Evolutionary conservation across 2,329 filamentous ascomycete species (phyloP).

Genomic region (Tolypocladium sp.): DNA sequence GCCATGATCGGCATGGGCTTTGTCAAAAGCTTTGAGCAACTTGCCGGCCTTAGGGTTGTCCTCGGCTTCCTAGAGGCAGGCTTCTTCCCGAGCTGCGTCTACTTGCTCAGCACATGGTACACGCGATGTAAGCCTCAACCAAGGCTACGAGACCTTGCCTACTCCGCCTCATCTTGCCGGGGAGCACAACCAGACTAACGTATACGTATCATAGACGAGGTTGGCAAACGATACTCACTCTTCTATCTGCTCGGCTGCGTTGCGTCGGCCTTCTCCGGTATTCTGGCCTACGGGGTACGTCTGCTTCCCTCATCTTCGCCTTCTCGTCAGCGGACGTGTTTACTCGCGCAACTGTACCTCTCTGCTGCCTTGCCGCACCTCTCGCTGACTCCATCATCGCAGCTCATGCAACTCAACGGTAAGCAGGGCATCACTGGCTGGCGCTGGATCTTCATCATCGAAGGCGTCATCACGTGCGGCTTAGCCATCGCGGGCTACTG

Average conservation of each 20-base stretch:
- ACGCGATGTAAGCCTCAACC: conserved; percentile 43
- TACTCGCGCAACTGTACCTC: background rate
- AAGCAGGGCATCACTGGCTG: conserved; percentile 46
- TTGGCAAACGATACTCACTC: conserved; percentile 58
- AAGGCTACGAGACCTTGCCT: background rate
- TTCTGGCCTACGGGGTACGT: conserved; percentile 59
- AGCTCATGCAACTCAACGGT: conserved; percentile 55
- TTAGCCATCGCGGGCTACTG: conserved; percentile 43
- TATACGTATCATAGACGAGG: conserved; percentile 38
- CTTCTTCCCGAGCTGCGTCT: conserved; percentile 63
- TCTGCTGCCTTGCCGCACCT: background rate
- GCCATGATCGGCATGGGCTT: conserved; percentile 61
- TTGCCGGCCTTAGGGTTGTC: conserved; percentile 47
- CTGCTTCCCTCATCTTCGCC: background rate
- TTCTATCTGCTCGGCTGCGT: conserved; percentile 64
- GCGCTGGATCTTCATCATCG: conserved; percentile 58
- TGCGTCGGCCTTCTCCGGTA: conserved; percentile 56
- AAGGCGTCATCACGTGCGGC: conserved; percentile 44
- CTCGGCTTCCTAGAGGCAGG: conserved; percentile 60
- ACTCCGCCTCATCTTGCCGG: background rate
- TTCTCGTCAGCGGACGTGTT: no score
- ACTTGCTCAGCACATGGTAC: conserved; percentile 67
- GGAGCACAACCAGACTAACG: background rate
- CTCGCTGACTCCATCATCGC: conserved; percentile 1
- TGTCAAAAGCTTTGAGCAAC: conserved; percentile 36